phyloP scores from a whole-genome alignment of 176 grass and related monocot species.

The Eremochloa ophiuroides region DNA sequence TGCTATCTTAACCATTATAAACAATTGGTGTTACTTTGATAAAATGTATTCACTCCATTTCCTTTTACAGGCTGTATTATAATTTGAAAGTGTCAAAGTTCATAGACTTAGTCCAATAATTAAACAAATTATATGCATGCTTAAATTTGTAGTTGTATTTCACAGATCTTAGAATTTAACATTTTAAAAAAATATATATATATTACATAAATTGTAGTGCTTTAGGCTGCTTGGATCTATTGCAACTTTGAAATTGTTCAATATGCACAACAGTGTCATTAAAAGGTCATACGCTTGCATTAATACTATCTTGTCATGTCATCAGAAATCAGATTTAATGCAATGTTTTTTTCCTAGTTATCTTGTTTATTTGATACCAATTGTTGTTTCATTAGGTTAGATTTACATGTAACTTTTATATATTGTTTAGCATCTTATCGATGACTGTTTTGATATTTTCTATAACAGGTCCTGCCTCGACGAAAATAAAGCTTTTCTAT shows the following conservation, averaged over 20 bases:
- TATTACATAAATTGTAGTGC: neutral
- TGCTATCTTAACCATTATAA: neutral
- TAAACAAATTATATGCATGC: neutral
- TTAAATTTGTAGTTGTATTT: neutral
- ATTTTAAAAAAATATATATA: neutral
- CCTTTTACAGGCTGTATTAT: neutral
- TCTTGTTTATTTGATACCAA: neutral
- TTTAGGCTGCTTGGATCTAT: neutral
- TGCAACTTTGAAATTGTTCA: conserved; percentile 1
- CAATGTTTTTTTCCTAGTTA: conserved; percentile 5
- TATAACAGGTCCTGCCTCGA: conserved; percentile 86
- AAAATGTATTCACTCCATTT: neutral
- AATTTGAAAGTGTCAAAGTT: neutral
- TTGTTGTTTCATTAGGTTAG: neutral
- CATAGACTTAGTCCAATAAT: neutral
- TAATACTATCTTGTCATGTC: neutral
- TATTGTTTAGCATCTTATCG: conserved; percentile 10
- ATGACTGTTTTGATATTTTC: conserved; percentile 3
- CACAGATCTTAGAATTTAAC: neutral
- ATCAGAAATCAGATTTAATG: conserved; percentile 9
- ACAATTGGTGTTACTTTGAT: neutral
- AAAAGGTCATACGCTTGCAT: neutral
- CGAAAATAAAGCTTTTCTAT: conserved; percentile 84
- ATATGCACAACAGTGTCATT: neutral
- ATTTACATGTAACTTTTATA: conserved; percentile 10